phyloP scores from a whole-genome alignment of 805 yeast genomes.

The Candida takata region DNA sequence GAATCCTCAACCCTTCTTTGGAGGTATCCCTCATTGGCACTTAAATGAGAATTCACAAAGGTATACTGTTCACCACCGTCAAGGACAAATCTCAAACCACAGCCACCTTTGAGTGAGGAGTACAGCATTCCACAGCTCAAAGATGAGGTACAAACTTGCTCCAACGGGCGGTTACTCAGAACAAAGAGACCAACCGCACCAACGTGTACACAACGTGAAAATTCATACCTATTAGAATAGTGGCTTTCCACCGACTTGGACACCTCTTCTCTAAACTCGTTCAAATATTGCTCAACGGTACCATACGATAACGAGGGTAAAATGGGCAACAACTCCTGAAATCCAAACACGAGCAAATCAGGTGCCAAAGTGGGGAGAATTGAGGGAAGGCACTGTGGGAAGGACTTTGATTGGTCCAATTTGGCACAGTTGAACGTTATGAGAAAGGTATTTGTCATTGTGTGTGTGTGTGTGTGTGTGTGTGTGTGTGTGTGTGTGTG shows the following conservation, averaged over 20 bases:
- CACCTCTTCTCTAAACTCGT: conserved; percentile 30
- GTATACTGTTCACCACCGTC: conserved; percentile 33
- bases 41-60: conserved; percentile 63
- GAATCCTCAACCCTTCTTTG: conserved; percentile 48
- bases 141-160: conserved; percentile 1
- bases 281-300: conserved; percentile 31
- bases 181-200: conserved; percentile 56
- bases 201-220: conserved; percentile 34
- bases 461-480: not conserved
- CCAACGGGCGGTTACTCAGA: conserved; percentile 25
- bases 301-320: conserved; percentile 44
- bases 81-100: conserved; percentile 45
- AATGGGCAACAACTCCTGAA: conserved; percentile 56
- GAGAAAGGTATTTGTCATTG: conserved; percentile 18
- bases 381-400: conserved; percentile 23
- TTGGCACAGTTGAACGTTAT: conserved; percentile 55
- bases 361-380: conserved; percentile 31
- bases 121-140: conserved; percentile 24
- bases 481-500: not conserved
- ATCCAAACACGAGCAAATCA: conserved; percentile 51
- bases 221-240: conserved; percentile 34
- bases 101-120: conserved; percentile 72
- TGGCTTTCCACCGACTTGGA: conserved; percentile 28
- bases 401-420: conserved; percentile 27
- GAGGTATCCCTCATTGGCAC: conserved; percentile 70